A percentile compares a stretch with the other conserved stretches of the same genome.
Conservation (phyloP, 2,329 filamentous ascomycete species). For the Penicillium sp. region DNA sequence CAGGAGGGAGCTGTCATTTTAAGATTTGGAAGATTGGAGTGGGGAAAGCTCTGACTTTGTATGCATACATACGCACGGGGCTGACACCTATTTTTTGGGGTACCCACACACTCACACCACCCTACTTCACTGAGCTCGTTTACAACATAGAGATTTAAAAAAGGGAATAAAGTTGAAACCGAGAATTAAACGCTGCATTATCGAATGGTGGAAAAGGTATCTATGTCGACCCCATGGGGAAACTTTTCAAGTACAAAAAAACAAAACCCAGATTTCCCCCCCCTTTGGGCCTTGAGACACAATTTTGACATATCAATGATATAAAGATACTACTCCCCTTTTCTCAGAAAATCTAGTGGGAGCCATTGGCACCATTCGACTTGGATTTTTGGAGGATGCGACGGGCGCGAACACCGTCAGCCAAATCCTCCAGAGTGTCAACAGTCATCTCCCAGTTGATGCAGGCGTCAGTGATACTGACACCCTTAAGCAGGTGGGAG, state of each 20-base stretch:
- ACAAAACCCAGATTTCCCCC: background rate
- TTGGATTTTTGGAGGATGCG: conserved; percentile 52
- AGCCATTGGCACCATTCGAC: conserved; percentile 31
- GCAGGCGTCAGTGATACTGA: conserved; percentile 95
- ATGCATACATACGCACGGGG: background rate
- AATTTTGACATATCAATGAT: conserved; percentile 1
- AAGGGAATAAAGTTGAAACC: background rate
- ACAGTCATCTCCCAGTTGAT: conserved; percentile 90
- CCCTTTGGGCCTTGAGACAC: background rate
- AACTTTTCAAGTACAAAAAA: background rate
- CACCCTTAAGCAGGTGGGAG: conserved; percentile 76
- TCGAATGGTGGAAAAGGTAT: conserved; percentile 16
- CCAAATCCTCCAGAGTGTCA: conserved; percentile 78
- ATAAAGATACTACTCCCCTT: background rate
- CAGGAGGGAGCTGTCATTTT: conserved; percentile 10
- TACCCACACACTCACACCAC: background rate
- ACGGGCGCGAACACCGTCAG: conserved; percentile 76
- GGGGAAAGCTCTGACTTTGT: conserved; percentile 6
- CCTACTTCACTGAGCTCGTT: background rate
- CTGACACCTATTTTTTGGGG: background rate
- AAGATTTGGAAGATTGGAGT: conserved; percentile 4
- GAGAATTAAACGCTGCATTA: conserved; percentile 13
- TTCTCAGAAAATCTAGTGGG: conserved; percentile 18
- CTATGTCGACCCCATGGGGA: conserved; percentile 13
- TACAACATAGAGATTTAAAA: background rate